phyloP scores from a whole-genome alignment of 768 basidiomycete species.

The Auricularia sp. region DNA sequence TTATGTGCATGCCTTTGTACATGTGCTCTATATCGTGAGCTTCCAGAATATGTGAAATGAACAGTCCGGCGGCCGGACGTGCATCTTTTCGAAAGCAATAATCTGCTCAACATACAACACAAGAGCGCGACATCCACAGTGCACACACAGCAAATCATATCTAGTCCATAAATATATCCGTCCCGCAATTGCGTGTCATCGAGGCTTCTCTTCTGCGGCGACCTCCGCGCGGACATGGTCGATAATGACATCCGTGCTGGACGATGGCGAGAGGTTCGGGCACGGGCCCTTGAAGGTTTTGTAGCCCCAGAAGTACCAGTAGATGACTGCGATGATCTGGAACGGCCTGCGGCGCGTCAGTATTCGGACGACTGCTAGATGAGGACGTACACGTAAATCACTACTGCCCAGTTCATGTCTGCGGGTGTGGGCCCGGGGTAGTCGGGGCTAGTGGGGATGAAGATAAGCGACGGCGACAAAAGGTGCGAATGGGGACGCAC shows the following conservation, averaged over 20 bases:
- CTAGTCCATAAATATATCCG: too few relatives aligned
- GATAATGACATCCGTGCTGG: neutral
- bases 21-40: too few relatives aligned
- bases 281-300: neutral
- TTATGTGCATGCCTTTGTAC: too few relatives aligned
- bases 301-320: conserved; percentile 1
- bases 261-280: neutral
- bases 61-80: too few relatives aligned
- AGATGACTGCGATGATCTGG: neutral
- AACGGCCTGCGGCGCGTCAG: neutral
- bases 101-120: too few relatives aligned
- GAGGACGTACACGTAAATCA: neutral
- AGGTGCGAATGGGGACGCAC: neutral
- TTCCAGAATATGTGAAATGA: too few relatives aligned
- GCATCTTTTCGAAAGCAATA: too few relatives aligned
- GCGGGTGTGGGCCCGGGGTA: neutral
- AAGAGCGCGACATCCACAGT: too few relatives aligned
- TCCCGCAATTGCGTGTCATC: neutral
- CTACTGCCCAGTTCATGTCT: conserved; percentile 1
- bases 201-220: neutral
- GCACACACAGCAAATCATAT: too few relatives aligned
- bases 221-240: neutral
- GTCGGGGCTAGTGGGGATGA: neutral
- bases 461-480: too few relatives aligned
- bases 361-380: neutral